These are phyloP conservation scores for Aspergillus brunneoviolaceus DNA, from an alignment of 2,329 filamentous ascomycete species.

Conservation along the genomic window DNA sequence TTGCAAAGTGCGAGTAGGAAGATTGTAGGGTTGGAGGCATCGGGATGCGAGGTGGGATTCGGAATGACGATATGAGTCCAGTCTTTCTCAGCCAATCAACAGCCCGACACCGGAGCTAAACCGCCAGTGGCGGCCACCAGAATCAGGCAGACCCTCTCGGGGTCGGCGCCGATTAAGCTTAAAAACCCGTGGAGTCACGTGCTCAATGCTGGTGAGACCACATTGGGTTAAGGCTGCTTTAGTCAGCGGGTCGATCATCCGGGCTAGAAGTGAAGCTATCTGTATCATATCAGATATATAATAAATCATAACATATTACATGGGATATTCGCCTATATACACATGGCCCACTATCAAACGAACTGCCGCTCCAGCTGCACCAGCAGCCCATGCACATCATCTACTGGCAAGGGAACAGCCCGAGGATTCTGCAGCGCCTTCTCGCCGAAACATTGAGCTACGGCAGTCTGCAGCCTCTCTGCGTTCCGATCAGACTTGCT, in stretches of 20 bases:
- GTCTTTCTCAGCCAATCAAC: conserved; percentile 9
- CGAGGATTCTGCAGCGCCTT: conserved; percentile 34
- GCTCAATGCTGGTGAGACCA: neutral
- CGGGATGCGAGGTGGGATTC: neutral
- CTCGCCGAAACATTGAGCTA: conserved; percentile 27
- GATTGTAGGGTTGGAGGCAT: neutral
- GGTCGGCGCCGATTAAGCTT: conserved; percentile 10
- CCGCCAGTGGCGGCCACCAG: neutral
- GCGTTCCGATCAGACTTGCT: conserved; percentile 37
- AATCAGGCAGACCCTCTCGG: conserved; percentile 4
- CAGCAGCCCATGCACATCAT: conserved; percentile 39
- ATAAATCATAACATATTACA: conserved; percentile 1
- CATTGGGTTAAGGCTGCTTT: neutral
- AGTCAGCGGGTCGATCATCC: neutral
- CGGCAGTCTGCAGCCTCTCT: conserved; percentile 27
- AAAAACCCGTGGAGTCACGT: conserved; percentile 1
- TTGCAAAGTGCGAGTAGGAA: neutral
- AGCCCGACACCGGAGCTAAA: neutral
- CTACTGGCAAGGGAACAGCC: conserved; percentile 36
- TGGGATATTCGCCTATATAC: neutral
- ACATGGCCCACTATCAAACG: conserved; percentile 29
- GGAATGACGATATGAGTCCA: conserved; percentile 1
- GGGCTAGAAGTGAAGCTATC: neutral
- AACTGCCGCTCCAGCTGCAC: conserved; percentile 40
- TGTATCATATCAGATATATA: no score